These are phyloP conservation scores for Candida fluviatilis DNA, from an alignment of 805 yeast species.

Conservation along the genomic window DNA sequence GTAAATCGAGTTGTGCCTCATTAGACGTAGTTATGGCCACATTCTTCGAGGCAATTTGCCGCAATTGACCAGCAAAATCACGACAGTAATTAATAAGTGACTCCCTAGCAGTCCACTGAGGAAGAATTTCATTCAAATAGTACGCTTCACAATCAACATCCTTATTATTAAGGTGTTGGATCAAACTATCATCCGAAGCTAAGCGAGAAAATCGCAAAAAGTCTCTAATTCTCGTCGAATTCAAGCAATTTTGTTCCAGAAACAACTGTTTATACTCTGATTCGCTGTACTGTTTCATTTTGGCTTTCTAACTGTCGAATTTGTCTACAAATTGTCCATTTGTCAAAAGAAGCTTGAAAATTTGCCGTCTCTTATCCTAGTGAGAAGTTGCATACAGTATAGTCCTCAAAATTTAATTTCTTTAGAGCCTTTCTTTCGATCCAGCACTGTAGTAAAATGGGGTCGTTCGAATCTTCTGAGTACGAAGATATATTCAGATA, in stretches of 20 bases:
- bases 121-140: constrained; percentile 23
- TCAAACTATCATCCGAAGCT: constrained; percentile 38
- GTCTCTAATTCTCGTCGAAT: constrained; percentile 30
- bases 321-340: not conserved
- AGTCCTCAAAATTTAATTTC: not conserved
- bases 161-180: constrained; percentile 33
- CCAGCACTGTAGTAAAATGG: not conserved
- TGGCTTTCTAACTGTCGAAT: too few species aligned
- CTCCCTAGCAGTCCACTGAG: constrained; percentile 35
- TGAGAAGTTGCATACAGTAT: not conserved
- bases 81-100: constrained; percentile 28
- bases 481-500: constrained; percentile 1
- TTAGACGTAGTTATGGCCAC: constrained; percentile 5
- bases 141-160: constrained; percentile 23
- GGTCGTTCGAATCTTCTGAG: not conserved
- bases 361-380: not conserved
- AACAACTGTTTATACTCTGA: constrained; percentile 10
- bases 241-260: constrained; percentile 30
- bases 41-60: constrained; percentile 11
- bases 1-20: constrained; percentile 20
- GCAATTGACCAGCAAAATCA: constrained; percentile 20
- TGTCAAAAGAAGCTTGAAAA: not conserved
- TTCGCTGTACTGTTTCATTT: not conserved
- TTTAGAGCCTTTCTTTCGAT: not conserved
- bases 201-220: constrained; percentile 36